phyloP scores from a whole-genome alignment of 2,329 filamentous ascomycete species.

The Scedosporium apiospermum region DNA sequence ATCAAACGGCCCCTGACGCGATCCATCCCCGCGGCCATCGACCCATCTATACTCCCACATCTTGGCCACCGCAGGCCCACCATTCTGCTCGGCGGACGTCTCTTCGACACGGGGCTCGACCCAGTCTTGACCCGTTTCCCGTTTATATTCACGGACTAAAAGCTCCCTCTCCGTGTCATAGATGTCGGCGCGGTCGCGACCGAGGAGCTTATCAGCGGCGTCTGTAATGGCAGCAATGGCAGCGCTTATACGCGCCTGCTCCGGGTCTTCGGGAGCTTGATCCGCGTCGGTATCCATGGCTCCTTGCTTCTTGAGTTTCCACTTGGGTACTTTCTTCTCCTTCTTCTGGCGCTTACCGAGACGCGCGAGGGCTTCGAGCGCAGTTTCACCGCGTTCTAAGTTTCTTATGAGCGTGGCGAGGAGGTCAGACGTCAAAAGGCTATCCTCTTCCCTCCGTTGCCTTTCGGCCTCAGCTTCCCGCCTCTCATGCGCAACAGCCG shows the following conservation, averaged over 20 bases:
- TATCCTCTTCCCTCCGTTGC: slow-evolving; percentile 65
- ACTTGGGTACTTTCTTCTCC: slow-evolving; percentile 49
- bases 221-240: slow-evolving; percentile 78
- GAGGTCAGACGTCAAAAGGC: slow-evolving; percentile 62
- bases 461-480: slow-evolving; percentile 67
- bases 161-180: slow-evolving; percentile 84
- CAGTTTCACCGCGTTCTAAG: slow-evolving; percentile 73
- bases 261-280: slow-evolving; percentile 48
- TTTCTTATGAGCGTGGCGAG: slow-evolving; percentile 62
- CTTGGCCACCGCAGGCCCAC: slow-evolving; percentile 12
- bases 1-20: slow-evolving; percentile 81
- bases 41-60: slow-evolving; percentile 93
- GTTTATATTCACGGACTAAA: slow-evolving; percentile 71
- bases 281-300: slow-evolving; percentile 61
- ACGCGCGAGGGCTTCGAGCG: slow-evolving; percentile 77
- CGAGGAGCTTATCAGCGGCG: slow-evolving; percentile 78
- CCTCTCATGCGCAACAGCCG: slow-evolving; percentile 78
- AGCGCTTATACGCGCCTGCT: slow-evolving; percentile 59
- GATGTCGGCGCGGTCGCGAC: slow-evolving; percentile 76
- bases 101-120: slow-evolving; percentile 30
- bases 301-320: slow-evolving; percentile 61
- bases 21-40: slow-evolving; percentile 71
- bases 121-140: slow-evolving; percentile 86
- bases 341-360: slow-evolving; percentile 60
- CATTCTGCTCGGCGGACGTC: slow-evolving; percentile 12